These are phyloP conservation scores for Curvularia sp. DNA, from an alignment of 2,329 filamentous ascomycete species.

Conservation along the genomic window DNA sequence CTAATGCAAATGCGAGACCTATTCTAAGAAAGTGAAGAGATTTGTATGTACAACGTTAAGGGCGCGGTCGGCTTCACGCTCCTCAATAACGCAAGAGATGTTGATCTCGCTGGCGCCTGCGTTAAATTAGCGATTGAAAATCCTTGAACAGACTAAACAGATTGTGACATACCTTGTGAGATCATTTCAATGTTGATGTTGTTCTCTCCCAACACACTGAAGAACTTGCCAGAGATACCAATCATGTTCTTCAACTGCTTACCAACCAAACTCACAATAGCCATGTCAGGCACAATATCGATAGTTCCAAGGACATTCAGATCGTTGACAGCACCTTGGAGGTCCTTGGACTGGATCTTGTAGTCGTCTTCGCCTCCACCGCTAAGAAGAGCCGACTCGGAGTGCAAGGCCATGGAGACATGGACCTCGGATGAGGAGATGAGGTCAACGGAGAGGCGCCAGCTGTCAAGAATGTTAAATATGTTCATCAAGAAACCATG, in stretches of 20 bases:
- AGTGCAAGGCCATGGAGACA: constrained; percentile 95
- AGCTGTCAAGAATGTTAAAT: constrained; percentile 86
- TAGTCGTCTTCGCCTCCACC: constrained; percentile 58
- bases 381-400: constrained; percentile 66
- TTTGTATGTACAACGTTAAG: constrained; percentile 97
- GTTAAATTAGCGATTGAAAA: not conserved
- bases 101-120: constrained; percentile 98
- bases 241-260: constrained; percentile 97
- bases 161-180: constrained; percentile 75
- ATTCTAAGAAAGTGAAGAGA: constrained; percentile 94
- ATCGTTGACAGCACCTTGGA: constrained; percentile 67
- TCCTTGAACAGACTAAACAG: not conserved
- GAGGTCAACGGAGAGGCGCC: constrained; percentile 89
- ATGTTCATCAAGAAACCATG: constrained; percentile 96
- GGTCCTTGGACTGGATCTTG: constrained; percentile 56
- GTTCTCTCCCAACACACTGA: constrained; percentile 90
- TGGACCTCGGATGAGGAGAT: constrained; percentile 98
- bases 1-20: constrained; percentile 38
- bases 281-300: constrained; percentile 89
- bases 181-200: constrained; percentile 99
- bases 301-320: constrained; percentile 85
- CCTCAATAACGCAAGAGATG: constrained; percentile 96
- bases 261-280: constrained; percentile 92
- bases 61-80: constrained; percentile 86
- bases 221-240: constrained; percentile 92